These are phyloP conservation scores for Trametes sp. DNA, from an alignment of 1,284 basidiomycete species.

Conservation along the genomic window DNA sequence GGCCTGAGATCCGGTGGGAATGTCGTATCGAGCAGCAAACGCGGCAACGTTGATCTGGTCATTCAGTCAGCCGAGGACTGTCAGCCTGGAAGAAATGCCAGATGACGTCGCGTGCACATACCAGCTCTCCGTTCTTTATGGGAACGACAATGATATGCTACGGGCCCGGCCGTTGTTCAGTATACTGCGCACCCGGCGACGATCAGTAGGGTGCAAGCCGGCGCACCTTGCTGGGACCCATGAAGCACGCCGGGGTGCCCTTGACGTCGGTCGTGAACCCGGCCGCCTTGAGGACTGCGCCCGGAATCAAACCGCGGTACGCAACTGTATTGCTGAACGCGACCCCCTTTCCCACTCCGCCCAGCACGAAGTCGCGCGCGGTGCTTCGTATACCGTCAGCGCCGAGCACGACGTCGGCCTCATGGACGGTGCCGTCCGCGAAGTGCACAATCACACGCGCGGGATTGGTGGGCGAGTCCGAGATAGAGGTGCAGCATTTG, in stretches of 20 bases:
- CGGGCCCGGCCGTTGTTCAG: not conserved
- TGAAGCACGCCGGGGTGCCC: conserved; percentile 48
- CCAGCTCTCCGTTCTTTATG: conserved; percentile 53
- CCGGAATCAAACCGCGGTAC: conserved; percentile 54
- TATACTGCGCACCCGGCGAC: not conserved
- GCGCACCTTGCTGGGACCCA: conserved; percentile 52
- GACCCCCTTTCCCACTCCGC: conserved; percentile 38
- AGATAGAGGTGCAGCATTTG: conserved; percentile 53
- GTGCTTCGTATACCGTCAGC: conserved; percentile 60
- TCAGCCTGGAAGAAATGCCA: not conserved
- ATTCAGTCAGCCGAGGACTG: conserved; percentile 14
- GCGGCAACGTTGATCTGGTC: conserved; percentile 63
- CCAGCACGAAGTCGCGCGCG: conserved; percentile 48
- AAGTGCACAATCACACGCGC: conserved; percentile 49
- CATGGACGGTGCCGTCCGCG: conserved; percentile 52
- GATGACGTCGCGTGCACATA: conserved; percentile 34
- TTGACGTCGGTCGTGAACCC: conserved; percentile 52
- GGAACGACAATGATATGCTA: conserved; percentile 68
- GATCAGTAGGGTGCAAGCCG: conserved; percentile 1
- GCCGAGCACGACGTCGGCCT: conserved; percentile 60
- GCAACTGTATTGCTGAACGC: conserved; percentile 54
- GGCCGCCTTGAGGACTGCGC: conserved; percentile 46
- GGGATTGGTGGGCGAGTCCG: conserved; percentile 31
- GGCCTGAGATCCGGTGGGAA: conserved; percentile 47
- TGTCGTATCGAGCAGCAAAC: conserved; percentile 52